A percentile compares a stretch with the other conserved stretches of the same genome.
Evolutionary conservation across 2,329 filamentous ascomycete species (phyloP).

Genomic region (Pezicula neosporulosa): DNA sequence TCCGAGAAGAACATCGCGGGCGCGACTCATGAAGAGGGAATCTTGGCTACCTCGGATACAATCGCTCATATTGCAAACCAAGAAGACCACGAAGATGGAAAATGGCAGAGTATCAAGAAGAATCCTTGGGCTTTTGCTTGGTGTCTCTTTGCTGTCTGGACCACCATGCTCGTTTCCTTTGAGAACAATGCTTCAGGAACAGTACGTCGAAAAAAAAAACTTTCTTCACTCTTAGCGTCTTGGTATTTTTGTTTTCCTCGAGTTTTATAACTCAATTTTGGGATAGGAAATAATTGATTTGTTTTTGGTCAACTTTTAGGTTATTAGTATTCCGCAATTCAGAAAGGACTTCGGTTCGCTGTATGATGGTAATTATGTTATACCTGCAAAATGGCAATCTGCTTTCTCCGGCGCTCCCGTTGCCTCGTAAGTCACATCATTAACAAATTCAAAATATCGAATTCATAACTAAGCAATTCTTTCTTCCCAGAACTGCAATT

Average conservation of each 20-base stretch:
- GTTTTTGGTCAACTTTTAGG: too few species aligned
- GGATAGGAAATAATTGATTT: too few species aligned
- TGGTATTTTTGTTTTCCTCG: too few species aligned
- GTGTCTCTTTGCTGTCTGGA: constrained; percentile 36
- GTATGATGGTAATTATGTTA: constrained; percentile 33
- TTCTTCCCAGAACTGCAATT: constrained; percentile 16
- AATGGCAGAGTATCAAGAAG: background rate
- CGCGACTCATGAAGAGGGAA: too few species aligned
- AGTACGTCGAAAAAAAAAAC: constrained; percentile 14
- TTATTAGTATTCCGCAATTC: constrained; percentile 37
- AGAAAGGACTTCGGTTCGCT: constrained; percentile 36
- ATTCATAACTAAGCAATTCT: too few species aligned
- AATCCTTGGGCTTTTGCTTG: constrained; percentile 19
- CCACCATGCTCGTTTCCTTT: constrained; percentile 34
- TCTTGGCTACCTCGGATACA: too few species aligned
- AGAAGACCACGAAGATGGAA: background rate
- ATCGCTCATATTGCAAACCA: background rate
- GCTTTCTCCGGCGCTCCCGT: constrained; percentile 39
- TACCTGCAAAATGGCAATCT: constrained; percentile 39
- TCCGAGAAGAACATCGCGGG: too few species aligned
- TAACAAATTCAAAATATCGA: background rate
- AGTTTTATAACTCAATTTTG: too few species aligned
- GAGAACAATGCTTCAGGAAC: constrained; percentile 37
- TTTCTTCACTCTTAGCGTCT: too few species aligned
- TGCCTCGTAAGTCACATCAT: constrained; percentile 27